These are phyloP conservation scores for Aschersonia sp. DNA, from an alignment of 2,329 filamentous ascomycete species.

Conservation along the genomic window DNA sequence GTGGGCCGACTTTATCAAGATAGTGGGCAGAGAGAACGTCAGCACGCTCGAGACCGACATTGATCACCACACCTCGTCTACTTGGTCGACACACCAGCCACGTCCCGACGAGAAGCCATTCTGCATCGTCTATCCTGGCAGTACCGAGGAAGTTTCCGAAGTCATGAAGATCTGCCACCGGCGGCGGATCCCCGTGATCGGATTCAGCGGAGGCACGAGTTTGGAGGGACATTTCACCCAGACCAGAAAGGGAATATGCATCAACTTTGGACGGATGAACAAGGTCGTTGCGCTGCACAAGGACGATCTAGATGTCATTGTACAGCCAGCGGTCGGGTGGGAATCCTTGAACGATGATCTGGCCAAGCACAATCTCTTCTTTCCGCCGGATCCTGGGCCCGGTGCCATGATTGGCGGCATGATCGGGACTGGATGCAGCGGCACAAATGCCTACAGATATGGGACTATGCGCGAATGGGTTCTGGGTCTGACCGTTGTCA, in stretches of 20 bases:
- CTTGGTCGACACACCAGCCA: conserved; percentile 46
- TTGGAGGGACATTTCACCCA: conserved; percentile 81
- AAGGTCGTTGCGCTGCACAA: conserved; percentile 64
- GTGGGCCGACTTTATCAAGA: conserved; percentile 52
- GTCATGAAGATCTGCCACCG: conserved; percentile 82
- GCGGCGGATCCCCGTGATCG: conserved; percentile 70
- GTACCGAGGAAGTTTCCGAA: conserved; percentile 69
- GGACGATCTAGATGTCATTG: conserved; percentile 61
- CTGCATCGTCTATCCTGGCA: conserved; percentile 61
- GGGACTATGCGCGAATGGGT: conserved; percentile 96
- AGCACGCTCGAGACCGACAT: conserved; percentile 43
- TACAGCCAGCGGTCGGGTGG: conserved; percentile 77
- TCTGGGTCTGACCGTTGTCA: conserved; percentile 68
- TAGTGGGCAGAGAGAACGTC: conserved; percentile 51
- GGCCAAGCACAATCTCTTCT: conserved; percentile 62
- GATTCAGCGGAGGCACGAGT: conserved; percentile 77
- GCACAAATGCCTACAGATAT: conserved; percentile 84
- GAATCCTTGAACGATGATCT: conserved; percentile 71
- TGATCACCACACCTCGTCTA: conserved; percentile 40
- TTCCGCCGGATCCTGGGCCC: conserved; percentile 81
- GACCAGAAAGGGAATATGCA: conserved; percentile 67
- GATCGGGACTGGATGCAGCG: conserved; percentile 59
- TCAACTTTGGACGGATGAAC: conserved; percentile 81
- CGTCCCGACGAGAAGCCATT: conserved; percentile 38
- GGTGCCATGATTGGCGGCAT: conserved; percentile 87